A percentile compares a stretch with the other conserved stretches of the same genome.
phyloP scores from a whole-genome alignment of 2,329 filamentous ascomycete genomes.

The Trichoderma asperellum region DNA sequence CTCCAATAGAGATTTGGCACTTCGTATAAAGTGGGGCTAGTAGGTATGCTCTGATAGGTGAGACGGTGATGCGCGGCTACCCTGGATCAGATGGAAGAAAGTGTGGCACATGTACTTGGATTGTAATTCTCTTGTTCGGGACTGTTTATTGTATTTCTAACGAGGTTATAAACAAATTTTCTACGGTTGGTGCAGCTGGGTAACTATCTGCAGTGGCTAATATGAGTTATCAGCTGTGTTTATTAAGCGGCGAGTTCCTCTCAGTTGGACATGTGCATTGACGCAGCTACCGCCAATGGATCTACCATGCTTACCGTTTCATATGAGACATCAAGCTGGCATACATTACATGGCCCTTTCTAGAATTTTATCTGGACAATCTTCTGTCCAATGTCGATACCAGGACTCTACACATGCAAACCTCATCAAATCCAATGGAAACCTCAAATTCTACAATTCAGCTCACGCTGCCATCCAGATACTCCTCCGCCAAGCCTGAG shows the following conservation, averaged over 20 bases:
- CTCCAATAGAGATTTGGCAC: not conserved
- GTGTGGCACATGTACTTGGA: not conserved
- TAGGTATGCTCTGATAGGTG: not conserved
- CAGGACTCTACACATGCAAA: no score
- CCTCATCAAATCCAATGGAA: not conserved
- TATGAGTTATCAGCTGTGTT: not conserved
- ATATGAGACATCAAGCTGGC: not conserved
- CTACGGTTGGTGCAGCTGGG: not conserved
- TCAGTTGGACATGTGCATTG: not conserved
- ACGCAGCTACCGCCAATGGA: not conserved
- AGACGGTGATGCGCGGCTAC: not conserved
- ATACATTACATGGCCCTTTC: not conserved
- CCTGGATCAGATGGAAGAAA: not conserved
- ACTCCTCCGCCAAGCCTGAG: conserved; percentile 38
- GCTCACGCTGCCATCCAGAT: conserved; percentile 53
- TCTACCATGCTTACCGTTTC: not conserved
- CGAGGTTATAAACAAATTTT: not conserved
- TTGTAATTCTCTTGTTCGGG: not conserved
- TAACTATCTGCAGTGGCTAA: no score
- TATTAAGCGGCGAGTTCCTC: not conserved
- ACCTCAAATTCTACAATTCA: conserved; percentile 33
- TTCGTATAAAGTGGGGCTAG: not conserved
- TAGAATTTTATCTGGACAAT: not conserved
- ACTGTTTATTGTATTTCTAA: not conserved
- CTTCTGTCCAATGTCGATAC: not conserved